Evolutionary conservation across 2,329 filamentous ascomycete species (phyloP).

Genomic region (Beauveria sp.): DNA sequence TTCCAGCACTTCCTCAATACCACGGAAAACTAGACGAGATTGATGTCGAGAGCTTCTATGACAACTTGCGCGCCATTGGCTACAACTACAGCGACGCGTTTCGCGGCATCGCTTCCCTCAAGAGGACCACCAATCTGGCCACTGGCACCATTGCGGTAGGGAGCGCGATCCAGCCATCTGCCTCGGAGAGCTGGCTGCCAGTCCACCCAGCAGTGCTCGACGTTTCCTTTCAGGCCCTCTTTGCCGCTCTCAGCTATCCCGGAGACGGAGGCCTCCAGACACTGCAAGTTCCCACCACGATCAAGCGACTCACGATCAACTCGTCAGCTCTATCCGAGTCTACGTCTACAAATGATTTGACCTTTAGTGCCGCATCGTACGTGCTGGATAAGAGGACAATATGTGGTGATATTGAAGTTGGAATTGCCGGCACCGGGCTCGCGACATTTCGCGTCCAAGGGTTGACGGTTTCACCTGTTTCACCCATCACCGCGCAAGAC

Average conservation of each 20-base stretch:
- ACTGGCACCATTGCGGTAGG: conserved; percentile 10
- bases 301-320: conserved; percentile 14
- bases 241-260: conserved; percentile 25
- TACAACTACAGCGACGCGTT: conserved; percentile 17
- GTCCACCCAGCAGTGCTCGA: conserved; percentile 29
- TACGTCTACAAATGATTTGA: background rate
- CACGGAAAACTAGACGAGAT: background rate
- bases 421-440: background rate
- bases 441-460: background rate
- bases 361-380: background rate
- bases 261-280: conserved; percentile 25
- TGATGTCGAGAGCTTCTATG: conserved; percentile 16
- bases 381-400: background rate
- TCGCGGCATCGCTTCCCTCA: conserved; percentile 11
- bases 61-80: conserved; percentile 14
- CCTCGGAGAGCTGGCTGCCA: conserved; percentile 6
- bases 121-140: background rate
- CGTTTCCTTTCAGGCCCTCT: conserved; percentile 25
- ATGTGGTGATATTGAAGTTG: background rate
- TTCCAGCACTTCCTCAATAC: background rate
- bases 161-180: background rate
- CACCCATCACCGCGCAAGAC: background rate
- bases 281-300: conserved; percentile 22
- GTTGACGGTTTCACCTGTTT: background rate
- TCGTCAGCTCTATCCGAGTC: background rate